Evolutionary conservation across 225 moss, liverwort and hornwort genomes (phyloP).

Genomic region (Bryoerythrophyllum caledonicum): DNA sequence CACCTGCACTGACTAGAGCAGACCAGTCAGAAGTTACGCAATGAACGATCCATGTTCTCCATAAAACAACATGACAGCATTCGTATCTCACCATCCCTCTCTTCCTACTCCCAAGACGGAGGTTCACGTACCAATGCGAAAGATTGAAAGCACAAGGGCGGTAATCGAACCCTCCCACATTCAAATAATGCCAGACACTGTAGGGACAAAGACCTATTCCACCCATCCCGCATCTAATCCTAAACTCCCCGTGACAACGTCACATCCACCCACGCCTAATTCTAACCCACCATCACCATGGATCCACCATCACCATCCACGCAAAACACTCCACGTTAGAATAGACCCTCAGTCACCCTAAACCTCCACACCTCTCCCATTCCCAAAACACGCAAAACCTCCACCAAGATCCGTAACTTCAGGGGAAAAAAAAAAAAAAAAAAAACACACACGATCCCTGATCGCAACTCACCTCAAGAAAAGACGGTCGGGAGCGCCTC

Average conservation of each 20-base stretch:
- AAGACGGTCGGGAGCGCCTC: not conserved
- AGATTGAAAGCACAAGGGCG: not conserved
- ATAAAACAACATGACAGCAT: not conserved
- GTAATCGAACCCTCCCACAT: not conserved
- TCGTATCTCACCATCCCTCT: not conserved
- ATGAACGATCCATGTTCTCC: not conserved
- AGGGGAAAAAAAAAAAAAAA: not conserved
- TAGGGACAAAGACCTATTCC: not conserved
- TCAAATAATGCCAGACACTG: not conserved
- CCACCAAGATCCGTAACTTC: slow-evolving; percentile 39
- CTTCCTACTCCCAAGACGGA: not conserved
- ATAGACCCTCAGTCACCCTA: not conserved
- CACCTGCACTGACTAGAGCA: not conserved
- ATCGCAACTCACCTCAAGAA: slow-evolving; percentile 16
- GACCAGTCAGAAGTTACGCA: not conserved
- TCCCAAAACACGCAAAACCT: not conserved
- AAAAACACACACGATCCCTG: not conserved
- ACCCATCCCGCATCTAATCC: not conserved
- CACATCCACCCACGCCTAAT: not conserved
- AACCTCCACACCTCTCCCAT: not conserved
- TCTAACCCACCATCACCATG: not conserved
- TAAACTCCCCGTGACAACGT: not conserved
- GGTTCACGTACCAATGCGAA: not conserved
- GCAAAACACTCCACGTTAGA: slow-evolving; percentile 8
- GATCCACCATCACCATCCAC: not conserved